Evolutionary conservation across 73 alveolate species (phyloP).

Genomic region (Paramecium tetraurelia): DNA sequence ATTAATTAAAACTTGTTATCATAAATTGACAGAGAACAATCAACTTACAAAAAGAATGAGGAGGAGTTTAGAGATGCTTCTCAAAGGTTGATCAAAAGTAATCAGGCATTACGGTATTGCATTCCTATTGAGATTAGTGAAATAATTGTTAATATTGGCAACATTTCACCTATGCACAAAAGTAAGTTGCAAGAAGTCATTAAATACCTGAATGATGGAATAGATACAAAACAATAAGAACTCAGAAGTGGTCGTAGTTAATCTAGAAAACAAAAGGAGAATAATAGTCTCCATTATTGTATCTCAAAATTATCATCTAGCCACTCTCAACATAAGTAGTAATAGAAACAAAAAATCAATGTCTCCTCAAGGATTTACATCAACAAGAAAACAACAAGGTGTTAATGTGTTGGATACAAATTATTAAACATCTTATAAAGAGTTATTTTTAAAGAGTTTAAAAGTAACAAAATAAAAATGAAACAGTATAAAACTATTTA

Average conservation of each 20-base stretch:
- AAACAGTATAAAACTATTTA: background rate
- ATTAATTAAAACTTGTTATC: background rate
- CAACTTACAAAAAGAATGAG: background rate
- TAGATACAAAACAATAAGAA: background rate
- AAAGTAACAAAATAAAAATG: conserved; percentile 21
- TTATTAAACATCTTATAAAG: conserved; percentile 31
- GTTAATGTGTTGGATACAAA: conserved; percentile 14
- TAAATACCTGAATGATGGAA: background rate
- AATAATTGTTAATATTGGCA: conserved; percentile 40
- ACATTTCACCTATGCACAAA: conserved; percentile 14
- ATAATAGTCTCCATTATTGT: background rate
- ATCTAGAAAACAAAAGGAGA: conserved; percentile 6
- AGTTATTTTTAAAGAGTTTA: conserved; percentile 30
- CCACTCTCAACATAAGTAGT: background rate
- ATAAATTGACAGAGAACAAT: background rate
- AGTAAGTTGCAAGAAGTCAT: conserved; percentile 24
- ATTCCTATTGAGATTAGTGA: background rate
- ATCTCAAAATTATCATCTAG: background rate
- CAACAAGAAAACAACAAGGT: background rate
- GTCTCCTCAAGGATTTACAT: conserved; percentile 1
- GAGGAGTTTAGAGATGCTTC: conserved; percentile 47
- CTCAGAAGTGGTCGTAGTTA: background rate
- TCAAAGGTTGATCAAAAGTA: background rate
- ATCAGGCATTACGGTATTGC: background rate
- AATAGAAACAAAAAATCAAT: background rate